Percentiles rank a stretch among this genome's conserved stretches.
Evolutionary conservation across 352 stramenopile species (phyloP).

Genomic region (Phytopythium aichiense): DNA sequence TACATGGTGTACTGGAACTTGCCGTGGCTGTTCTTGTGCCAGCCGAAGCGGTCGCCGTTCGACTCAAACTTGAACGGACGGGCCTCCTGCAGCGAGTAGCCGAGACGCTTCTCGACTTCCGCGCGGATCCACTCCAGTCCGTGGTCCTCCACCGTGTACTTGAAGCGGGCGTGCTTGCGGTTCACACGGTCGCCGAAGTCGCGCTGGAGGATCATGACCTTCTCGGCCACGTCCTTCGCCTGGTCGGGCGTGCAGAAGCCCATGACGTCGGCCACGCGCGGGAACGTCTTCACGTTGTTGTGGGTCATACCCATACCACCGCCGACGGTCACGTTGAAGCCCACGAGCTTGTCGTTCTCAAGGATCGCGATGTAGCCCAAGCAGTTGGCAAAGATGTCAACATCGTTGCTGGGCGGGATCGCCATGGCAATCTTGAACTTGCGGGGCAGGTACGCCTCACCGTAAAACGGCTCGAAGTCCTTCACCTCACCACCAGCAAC

Average conservation of each 20-base stretch:
- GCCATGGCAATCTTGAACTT: conserved; percentile 99
- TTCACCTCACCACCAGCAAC: conserved; percentile 89
- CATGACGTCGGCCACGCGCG: conserved; percentile 94
- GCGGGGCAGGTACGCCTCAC: conserved; percentile 94
- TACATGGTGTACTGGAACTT: conserved; percentile 83
- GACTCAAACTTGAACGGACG: conserved; percentile 61
- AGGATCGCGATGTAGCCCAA: conserved; percentile 95
- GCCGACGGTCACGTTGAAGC: conserved; percentile 97
- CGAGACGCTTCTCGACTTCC: conserved; percentile 93
- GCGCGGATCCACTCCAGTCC: conserved; percentile 92
- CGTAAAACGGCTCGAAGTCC: conserved; percentile 98
- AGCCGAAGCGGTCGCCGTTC: conserved; percentile 75
- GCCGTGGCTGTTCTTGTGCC: conserved; percentile 65
- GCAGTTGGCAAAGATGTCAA: conserved; percentile 98
- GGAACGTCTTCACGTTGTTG: conserved; percentile 97
- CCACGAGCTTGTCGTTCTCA: conserved; percentile 73
- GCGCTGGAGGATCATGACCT: conserved; percentile 92
- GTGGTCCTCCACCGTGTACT: conserved; percentile 98
- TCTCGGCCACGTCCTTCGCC: conserved; percentile 87
- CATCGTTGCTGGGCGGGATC: conserved; percentile 95
- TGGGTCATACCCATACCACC: conserved; percentile 97
- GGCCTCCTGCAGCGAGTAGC: conserved; percentile 90
- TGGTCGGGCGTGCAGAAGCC: conserved; percentile 95
- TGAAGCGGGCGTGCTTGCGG: conserved; percentile 96
- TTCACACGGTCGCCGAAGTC: conserved; percentile 97